These are phyloP conservation scores for Asterionellopsis glacialis DNA, from an alignment of 108 stramenopile genomes.

Conservation along the genomic window DNA sequence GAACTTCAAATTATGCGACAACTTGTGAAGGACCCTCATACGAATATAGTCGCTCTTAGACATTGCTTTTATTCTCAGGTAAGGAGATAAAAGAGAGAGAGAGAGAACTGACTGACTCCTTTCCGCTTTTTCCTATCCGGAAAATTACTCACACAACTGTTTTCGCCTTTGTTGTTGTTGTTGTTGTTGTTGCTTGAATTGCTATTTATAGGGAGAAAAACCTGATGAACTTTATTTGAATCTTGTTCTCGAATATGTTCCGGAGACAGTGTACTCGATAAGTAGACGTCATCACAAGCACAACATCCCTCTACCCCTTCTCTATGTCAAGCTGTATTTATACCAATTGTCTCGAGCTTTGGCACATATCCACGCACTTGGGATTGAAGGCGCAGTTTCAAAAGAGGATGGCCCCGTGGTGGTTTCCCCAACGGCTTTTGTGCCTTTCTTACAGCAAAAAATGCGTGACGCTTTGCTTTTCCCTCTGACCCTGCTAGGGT, in stretches of 20 bases:
- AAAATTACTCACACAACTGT: background rate
- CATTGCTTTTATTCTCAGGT: slow-evolving; percentile 97
- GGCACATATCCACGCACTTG: slow-evolving; percentile 93
- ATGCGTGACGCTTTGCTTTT: too few relatives aligned
- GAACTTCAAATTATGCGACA: slow-evolving; percentile 98
- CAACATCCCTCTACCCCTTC: slow-evolving; percentile 82
- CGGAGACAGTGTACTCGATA: slow-evolving; percentile 97
- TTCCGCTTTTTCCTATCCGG: too few relatives aligned
- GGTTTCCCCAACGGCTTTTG: too few relatives aligned
- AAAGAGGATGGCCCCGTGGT: too few relatives aligned
- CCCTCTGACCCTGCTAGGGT: too few relatives aligned
- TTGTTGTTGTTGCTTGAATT: too few relatives aligned
- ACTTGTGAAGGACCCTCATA: slow-evolving; percentile 92
- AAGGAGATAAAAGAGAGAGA: too few relatives aligned
- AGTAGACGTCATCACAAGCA: slow-evolving; percentile 86
- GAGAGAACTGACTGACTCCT: too few relatives aligned
- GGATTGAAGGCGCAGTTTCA: too few relatives aligned
- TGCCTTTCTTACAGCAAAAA: too few relatives aligned
- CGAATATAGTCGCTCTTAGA: slow-evolving; percentile 93
- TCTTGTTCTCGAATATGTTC: slow-evolving; percentile 97
- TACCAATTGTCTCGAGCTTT: slow-evolving; percentile 96
- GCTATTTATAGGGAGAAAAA: slow-evolving; percentile 62
- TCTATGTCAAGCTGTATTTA: slow-evolving; percentile 93
- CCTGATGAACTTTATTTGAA: slow-evolving; percentile 96
- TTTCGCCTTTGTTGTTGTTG: too few relatives aligned